Evolutionary conservation across 768 basidiomycete genomes (phyloP), one percentile per base, ranked within the genome.

Genomic region (Lactarius psammicola): DNA sequence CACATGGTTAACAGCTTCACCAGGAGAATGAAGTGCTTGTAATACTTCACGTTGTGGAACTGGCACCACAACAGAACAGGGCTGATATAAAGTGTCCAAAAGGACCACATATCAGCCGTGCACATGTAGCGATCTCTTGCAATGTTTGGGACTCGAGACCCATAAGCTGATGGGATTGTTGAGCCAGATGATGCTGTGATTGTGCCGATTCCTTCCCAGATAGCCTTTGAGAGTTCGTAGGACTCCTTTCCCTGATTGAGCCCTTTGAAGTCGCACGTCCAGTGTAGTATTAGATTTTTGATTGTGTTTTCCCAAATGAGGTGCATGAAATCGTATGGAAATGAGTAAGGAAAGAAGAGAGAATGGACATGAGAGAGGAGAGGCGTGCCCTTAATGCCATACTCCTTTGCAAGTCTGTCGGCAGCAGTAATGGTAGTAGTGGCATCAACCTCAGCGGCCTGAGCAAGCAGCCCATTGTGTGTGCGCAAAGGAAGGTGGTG

Each of bases 391-490:
- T 56, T 81, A 33, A 56, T 56, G 18, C 80, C 69, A 72, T 79
- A 28, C 83, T 72, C 0, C 81, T 74, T 59, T 85, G 82, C 79
- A 84, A 82, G 72, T 82, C 80, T 59, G 20, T 56, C 33, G 8
- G 28, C 15, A 18, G 26, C 20, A 17, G 55, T 4, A 33, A 10
- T 34, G 3, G 30, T 56, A 31, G 17, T 20, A 31, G 33, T 84
- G 81, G 65, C 77, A 69, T 20, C 72, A 26, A 15, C 74, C 75
- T 42, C 77, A 77, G 20, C 70, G 0, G 74, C 74, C 8, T 74
- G 68, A 0, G 51, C 31, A 3, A 78, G 44, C 20, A 80, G 74
- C 8, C 74, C 69, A 1, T 64, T 54, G 56, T 81, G 77, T 0
- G 60, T 74, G 1, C 74, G 71, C 20, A 79, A 62, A 0, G 80